These are phyloP conservation scores for Peribolospora kevripleyi DNA, from an alignment of 768 basidiomycete species.

Conservation along the genomic window DNA sequence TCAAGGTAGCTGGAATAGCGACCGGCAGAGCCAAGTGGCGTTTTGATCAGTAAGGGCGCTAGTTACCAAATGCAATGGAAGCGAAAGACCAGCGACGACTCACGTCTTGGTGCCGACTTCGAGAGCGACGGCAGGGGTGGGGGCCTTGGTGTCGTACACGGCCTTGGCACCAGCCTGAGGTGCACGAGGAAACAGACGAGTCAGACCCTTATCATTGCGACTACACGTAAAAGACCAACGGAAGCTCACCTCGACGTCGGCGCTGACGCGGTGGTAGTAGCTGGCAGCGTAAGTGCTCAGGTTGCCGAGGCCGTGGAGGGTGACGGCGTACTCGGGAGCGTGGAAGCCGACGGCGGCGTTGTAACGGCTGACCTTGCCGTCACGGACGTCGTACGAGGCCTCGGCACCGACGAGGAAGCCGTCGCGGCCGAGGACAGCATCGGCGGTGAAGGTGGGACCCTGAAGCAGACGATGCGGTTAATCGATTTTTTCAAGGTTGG, in stretches of 20 bases:
- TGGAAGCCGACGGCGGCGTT: constrained; percentile 81
- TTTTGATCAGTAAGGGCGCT: neutral
- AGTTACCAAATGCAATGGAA: neutral
- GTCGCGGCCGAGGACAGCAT: constrained; percentile 82
- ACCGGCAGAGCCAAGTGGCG: neutral
- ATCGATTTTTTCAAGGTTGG: no score
- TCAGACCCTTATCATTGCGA: neutral
- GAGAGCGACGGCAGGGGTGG: constrained; percentile 27
- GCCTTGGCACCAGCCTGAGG: constrained; percentile 28
- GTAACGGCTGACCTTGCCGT: constrained; percentile 76
- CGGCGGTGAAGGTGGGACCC: constrained; percentile 94
- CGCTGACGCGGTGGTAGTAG: constrained; percentile 90
- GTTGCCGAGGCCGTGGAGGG: constrained; percentile 84
- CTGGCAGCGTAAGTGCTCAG: constrained; percentile 75
- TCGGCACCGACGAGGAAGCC: constrained; percentile 94
- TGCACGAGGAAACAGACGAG: neutral
- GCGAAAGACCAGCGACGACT: constrained; percentile 21
- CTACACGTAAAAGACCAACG: neutral
- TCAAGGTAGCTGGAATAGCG: neutral
- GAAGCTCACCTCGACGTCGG: constrained; percentile 68
- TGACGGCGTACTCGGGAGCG: constrained; percentile 84
- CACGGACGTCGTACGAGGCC: constrained; percentile 85
- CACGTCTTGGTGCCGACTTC: constrained; percentile 74
- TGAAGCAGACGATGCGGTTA: constrained; percentile 15
- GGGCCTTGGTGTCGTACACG: constrained; percentile 78